Percentiles rank a stretch among this genome's conserved stretches.
phyloP scores from a whole-genome alignment of 2,329 filamentous ascomycete genomes.

The Beauveria caledonica region DNA sequence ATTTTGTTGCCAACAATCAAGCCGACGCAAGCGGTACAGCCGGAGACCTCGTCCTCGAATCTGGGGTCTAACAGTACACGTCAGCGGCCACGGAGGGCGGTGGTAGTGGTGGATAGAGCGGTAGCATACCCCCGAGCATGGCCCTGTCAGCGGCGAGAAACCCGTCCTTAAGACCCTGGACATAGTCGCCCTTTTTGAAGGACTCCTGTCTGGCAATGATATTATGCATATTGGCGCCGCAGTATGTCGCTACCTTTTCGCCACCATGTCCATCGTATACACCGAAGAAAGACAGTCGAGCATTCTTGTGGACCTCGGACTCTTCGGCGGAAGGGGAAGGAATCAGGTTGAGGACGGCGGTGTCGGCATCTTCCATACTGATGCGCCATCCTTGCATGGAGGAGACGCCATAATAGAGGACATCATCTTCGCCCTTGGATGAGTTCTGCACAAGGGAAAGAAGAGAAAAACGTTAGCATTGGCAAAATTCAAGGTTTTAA shows the following conservation, averaged over 20 bases:
- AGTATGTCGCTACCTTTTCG: conserved; percentile 90
- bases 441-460: conserved; percentile 56
- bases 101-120: not conserved
- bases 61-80: conserved; percentile 63
- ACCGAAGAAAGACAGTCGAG: conserved; percentile 87
- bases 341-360: conserved; percentile 79
- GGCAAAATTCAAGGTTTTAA: not conserved
- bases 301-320: conserved; percentile 52
- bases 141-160: conserved; percentile 94
- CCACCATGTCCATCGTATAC: conserved; percentile 97
- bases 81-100: not conserved
- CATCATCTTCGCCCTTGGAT: conserved; percentile 83
- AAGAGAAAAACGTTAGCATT: not conserved
- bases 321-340: conserved; percentile 43
- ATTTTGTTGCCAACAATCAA: conserved; percentile 87
- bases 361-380: conserved; percentile 98
- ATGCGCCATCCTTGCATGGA: conserved; percentile 99
- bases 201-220: conserved; percentile 93
- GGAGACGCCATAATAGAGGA: conserved; percentile 86
- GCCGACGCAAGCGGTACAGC: conserved; percentile 89
- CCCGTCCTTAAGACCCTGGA: conserved; percentile 93
- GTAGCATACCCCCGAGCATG: conserved; percentile 74
- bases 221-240: conserved; percentile 85
- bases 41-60: conserved; percentile 96
- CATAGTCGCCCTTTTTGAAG: conserved; percentile 84